Evolutionary conservation across 2,329 filamentous ascomycete species (phyloP), one percentile per base, ranked within the genome.

Genomic region (Pseudogymnoascus sp.): DNA sequence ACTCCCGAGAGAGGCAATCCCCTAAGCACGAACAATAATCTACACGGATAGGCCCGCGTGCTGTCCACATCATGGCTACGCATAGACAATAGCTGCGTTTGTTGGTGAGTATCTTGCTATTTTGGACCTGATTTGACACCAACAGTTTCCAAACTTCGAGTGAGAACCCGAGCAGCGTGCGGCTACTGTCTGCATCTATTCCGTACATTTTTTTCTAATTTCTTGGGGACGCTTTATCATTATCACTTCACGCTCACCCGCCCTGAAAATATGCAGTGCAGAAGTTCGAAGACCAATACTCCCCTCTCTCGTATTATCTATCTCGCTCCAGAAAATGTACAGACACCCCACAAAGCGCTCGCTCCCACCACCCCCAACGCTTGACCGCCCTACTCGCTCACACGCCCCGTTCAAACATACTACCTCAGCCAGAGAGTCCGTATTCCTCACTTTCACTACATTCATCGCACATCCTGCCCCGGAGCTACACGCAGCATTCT

Each of bases 401-500:
- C 50, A 56, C n/a, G 10, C n/a, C 50, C 28, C 50, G 12, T 56
- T 33, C 2, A 56, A 56, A 12, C 46, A 56, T 31, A 56, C 26
- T 16, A 4, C 28, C 28, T 31, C 16, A 12, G 10, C 28, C 12
- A 46, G 41, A 22, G 28, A 33, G 50, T 14, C 10, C 10, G 28
- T 22, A 35, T 8, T 4, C 28, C 28, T 22, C 28, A 19, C 26
- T 56, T 33, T 33, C n/a, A 56, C 50, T 53, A 53, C 6, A 19
- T 56, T 56, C 50, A 22, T 22, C 16, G 50, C 50, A 22, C 8
- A 31, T 53, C 7, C 26, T 12, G n/a, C 4, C 7, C 14, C 14
- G 7, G 40, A n/a, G 22, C 3, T 26, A 6, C 41, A 46, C 7
- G 7, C 4, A 26, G 43, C 22, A 14, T 3, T 91, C 84, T 66